Evolutionary conservation across 805 yeast genomes (phyloP), one percentile per base, ranked within the genome.

Genomic region (Torulaspora indica): DNA sequence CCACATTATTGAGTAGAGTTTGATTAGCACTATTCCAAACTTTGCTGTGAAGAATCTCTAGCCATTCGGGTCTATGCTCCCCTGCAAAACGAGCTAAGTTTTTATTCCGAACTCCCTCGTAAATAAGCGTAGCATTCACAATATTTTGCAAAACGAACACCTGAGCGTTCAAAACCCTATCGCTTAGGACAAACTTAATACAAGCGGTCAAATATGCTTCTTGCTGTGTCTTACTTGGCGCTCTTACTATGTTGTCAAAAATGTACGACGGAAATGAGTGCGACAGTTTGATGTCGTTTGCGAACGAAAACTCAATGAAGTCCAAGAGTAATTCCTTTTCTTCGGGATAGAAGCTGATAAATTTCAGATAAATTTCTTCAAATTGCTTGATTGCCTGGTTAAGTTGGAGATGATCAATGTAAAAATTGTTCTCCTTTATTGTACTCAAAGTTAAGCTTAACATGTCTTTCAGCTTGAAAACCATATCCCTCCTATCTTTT

Each of bases 21-120:
- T 80, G 81, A 41, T 74, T 71, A 1, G 76, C 71, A n/a, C 57
- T 53, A 49, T 77, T 74, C 98, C 98, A 93, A 5, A 93, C 71
- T 45, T 77, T 75, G 7, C 72, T 69, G 50, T 78, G 80, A 3
- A 91, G 74, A 8, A 72, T 51, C 10, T 72, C 74, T 28, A 91
- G 66, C 96, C 97, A 89, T 1, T 61, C 66, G 0, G 79, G 75
- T 5, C 68, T 52, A 14, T 57, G 55, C 0, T 54, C 50, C 2
- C 51, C 55, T 23, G 45, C 48, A 35, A 64, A 35, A 34, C 58
- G 66, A 27, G 72, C 69, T 20, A 85, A 65, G 35, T 71, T 70
- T 0, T 79, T 79, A 8, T 63, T 58, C 6, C 63, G 65, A 17
- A 73, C 67, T 4, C 81, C 80, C 55, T 86, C 90, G 49, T 73